These are phyloP conservation scores for Volutella citrinella DNA, from an alignment of 2,329 filamentous ascomycete species.

Conservation along the genomic window DNA sequence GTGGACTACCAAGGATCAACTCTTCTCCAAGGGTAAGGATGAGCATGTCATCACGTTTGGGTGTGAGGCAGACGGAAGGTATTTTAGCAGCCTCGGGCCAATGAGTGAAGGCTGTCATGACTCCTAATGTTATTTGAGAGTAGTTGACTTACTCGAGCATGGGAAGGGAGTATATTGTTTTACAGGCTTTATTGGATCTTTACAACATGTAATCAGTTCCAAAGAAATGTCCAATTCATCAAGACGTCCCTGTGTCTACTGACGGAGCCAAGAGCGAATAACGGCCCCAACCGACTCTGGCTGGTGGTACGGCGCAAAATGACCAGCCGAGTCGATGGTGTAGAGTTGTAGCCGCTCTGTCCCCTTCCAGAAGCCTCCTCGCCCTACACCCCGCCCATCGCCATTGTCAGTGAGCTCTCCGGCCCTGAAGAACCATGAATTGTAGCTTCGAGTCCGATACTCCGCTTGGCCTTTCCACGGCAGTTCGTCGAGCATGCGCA, in stretches of 20 bases:
- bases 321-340: conserved; percentile 14
- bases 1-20: background rate
- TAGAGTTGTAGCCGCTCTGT: conserved; percentile 10
- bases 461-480: conserved; percentile 5
- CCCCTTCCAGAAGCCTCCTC: conserved; percentile 13
- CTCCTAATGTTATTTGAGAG: too few relatives aligned
- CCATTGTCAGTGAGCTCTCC: too few relatives aligned
- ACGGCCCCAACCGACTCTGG: conserved; percentile 11
- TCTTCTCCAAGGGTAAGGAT: background rate
- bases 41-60: background rate
- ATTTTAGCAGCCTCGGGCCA: background rate
- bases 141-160: too few relatives aligned
- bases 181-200: too few relatives aligned
- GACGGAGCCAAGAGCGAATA: conserved; percentile 10
- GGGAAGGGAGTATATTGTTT: too few relatives aligned
- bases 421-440: too few relatives aligned
- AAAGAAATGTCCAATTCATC: too few relatives aligned
- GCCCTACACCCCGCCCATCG: too few relatives aligned
- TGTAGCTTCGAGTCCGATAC: background rate
- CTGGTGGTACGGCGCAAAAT: conserved; percentile 8
- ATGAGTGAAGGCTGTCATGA: too few relatives aligned
- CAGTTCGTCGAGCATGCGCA: conserved; percentile 12
- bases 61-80: background rate
- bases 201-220: too few relatives aligned
- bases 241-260: too few relatives aligned